Evolutionary conservation across 2,329 filamentous ascomycete species (phyloP).

Genomic region (Neofusicoccum ribis): DNA sequence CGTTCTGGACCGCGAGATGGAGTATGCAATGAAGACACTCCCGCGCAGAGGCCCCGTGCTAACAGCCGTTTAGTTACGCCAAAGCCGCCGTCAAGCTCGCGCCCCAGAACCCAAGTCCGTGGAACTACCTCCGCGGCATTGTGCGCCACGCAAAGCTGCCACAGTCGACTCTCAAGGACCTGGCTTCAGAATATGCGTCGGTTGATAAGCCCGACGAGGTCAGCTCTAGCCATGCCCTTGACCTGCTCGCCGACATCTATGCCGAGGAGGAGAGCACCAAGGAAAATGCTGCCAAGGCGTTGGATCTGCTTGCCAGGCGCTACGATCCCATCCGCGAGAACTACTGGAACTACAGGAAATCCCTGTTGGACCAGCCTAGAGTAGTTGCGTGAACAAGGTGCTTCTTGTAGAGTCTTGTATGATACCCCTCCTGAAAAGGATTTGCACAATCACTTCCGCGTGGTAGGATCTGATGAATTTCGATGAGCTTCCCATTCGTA

Average conservation of each 20-base stretch:
- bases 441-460: not conserved
- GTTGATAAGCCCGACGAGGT: slow-evolving; percentile 53
- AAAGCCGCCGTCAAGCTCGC: slow-evolving; percentile 72
- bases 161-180: slow-evolving; percentile 52
- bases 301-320: slow-evolving; percentile 74
- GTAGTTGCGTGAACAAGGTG: not conserved
- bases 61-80: slow-evolving; percentile 44
- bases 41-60: slow-evolving; percentile 6
- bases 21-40: slow-evolving; percentile 23
- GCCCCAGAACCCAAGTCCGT: slow-evolving; percentile 91
- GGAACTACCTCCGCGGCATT: slow-evolving; percentile 86
- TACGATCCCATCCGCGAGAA: slow-evolving; percentile 90
- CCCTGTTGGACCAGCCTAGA: slow-evolving; percentile 37
- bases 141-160: slow-evolving; percentile 63
- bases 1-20: slow-evolving; percentile 72
- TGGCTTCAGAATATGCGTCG: slow-evolving; percentile 57
- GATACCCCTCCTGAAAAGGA: not conserved
- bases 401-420: not conserved
- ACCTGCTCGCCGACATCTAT: slow-evolving; percentile 70
- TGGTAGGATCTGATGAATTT: not conserved
- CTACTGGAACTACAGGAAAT: slow-evolving; percentile 83
- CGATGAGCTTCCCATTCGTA: not conserved
- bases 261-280: slow-evolving; percentile 53
- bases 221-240: slow-evolving; percentile 64
- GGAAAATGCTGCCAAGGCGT: slow-evolving; percentile 66